A percentile compares a stretch with the other conserved stretches of the same genome.
phyloP scores from a whole-genome alignment of 371 early-diverging fungal genomes.

The Mortierella sp. region DNA sequence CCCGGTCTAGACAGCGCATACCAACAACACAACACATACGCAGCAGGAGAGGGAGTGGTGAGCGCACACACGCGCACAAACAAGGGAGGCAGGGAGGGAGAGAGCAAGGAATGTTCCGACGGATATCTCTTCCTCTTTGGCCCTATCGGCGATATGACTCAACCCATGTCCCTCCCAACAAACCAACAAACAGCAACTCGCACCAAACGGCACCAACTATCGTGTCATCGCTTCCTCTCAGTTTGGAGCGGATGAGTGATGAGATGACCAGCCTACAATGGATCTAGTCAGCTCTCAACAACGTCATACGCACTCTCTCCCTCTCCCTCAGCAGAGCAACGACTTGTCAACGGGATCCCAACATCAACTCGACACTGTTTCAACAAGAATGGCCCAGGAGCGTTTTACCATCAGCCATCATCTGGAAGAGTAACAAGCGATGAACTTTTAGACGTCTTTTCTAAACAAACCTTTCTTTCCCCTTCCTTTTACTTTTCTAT shows the following conservation, averaged over 20 bases:
- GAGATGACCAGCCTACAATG: background rate
- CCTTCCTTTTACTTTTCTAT: background rate
- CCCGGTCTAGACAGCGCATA: background rate
- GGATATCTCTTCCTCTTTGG: background rate
- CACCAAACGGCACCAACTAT: background rate
- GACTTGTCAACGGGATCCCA: background rate
- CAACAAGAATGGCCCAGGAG: background rate
- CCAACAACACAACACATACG: background rate
- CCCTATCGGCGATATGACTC: background rate
- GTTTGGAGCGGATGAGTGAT: background rate
- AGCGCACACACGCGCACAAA: background rate
- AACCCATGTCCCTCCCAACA: background rate
- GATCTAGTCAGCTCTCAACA: background rate
- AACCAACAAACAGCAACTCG: background rate
- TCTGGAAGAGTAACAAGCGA: background rate
- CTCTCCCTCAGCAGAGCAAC: background rate
- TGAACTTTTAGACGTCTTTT: background rate
- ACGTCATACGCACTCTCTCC: background rate
- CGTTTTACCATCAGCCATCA: background rate
- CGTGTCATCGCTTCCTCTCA: background rate
- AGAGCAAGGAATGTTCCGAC: background rate
- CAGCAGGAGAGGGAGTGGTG: background rate
- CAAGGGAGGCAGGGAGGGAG: background rate
- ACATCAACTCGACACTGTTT: background rate
- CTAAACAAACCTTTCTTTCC: background rate